Base-by-base conservation (phyloP, 345 rosid species). In the Reutealis trisperma region DNA sequence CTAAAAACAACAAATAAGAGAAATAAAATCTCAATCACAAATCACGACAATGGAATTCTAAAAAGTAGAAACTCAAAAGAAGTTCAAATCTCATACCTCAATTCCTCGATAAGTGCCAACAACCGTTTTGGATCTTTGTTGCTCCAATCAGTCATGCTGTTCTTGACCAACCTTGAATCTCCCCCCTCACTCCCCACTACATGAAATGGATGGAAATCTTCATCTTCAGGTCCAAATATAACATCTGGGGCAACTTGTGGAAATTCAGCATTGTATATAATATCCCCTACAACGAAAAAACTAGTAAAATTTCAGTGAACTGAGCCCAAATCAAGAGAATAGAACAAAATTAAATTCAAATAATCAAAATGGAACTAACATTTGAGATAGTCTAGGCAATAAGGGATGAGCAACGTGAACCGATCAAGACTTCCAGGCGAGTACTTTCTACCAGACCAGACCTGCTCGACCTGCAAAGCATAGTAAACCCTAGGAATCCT, bases 371-470 rank as follows among this genome's bases (percentile, higher is more conserved):
- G 22, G 14, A 12, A 89, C 93, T 85, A 60, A 96, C 99, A 96
- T 86, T 86, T 93, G 73, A 93, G 83, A 52, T 87, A 79, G 77
- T 91, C 98, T 11, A 92, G 85, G 79, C 99, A 96, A 76, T 90
- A 96, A 25, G 99, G 97, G 60, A 96, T 90, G 70, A 90, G 86
- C 87, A 96, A 86, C 58, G 97, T 91, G 82, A 93, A 93, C 7
- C 99, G 97, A 83, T 96, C 99, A 41, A 89, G 88, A 75, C 79
- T 82, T 45, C 75, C 85, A 8, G 92, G 80, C 70, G 80, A 73
- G 30, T 84, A 85, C 81, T 87, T 90, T 85, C 89, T 89, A 24
- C 99, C 98, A 1, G 97, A 93, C 90, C 94, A 82, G 11, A 80
- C 87, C 83, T 90, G 93, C 72, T 92, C 99, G 64, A 96, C 86